Base-by-base conservation (phyloP, 768 basidiomycete species). In the Favolaschia claudopus region DNA sequence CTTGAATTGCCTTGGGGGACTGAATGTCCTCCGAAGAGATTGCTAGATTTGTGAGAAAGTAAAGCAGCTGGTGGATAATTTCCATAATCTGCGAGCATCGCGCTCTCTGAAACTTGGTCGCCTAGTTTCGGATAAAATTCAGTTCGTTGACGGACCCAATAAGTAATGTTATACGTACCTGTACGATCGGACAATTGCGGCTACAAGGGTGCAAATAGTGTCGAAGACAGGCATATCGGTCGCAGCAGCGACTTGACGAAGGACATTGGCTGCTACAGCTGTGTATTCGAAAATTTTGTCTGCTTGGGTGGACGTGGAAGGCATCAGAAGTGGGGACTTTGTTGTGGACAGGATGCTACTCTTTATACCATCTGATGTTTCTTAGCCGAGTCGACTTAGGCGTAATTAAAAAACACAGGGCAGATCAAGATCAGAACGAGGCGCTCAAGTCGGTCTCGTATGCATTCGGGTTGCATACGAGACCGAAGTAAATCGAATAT, bases 261-360 rank as follows among this genome's bases (percentile, higher is more conserved):
- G 49, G 27, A 29, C 49, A 15, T 29, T 32, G 28, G 37, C 38
- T 2, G 38, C 27, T 2, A 40, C 37, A 9, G 32, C 24, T 27
- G 38, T 51, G 9, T 40, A 51, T 29, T 51, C 37, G n/a, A 51
- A 29, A 31, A 36, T n/a, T n/a, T n/a, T n/a, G n/a, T n/a, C n/a
- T n/a, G n/a, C n/a, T n/a, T n/a, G n/a, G n/a, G n/a, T n/a, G n/a
- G n/a, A n/a, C n/a, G n/a, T n/a, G n/a, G n/a, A n/a, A n/a, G n/a
- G n/a, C n/a, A n/a, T n/a, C n/a, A n/a, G n/a, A n/a, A n/a, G n/a
- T n/a, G n/a, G n/a, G n/a, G n/a, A n/a, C n/a, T n/a, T n/a, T n/a
- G n/a, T n/a, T n/a, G n/a, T n/a, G n/a, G n/a, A n/a, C n/a, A n/a
- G n/a, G n/a, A n/a, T n/a, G n/a, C n/a, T n/a, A n/a, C n/a, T n/a